Base-by-base conservation (phyloP, 2,329 filamentous ascomycete genomes). In the Gaeumannomyces tritici region DNA sequence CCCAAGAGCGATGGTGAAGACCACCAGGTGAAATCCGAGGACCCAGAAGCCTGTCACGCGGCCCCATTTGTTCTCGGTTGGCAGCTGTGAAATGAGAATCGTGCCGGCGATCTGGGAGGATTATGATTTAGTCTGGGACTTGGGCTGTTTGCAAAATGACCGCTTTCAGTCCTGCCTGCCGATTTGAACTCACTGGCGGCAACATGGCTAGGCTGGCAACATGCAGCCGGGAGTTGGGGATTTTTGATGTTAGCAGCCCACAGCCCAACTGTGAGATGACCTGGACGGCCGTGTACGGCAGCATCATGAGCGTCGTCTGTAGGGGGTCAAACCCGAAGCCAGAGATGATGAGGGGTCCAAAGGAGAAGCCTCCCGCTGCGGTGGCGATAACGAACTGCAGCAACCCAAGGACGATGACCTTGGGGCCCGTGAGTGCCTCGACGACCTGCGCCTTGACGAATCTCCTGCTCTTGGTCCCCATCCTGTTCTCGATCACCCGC, bases 271-370 rank as follows among this genome's bases (percentile, higher is more conserved):
- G 73, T 0, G 81, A 78, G 0, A 83, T 66, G 66, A 85, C 83
- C 64, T 85, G 81, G 0, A 86, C 77, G 0, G 79, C 82, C 26
- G 82, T 83, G 21, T 82, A 83, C 0, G 83, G 83, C 62, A 87
- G 86, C 65, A 85, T 82, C 12, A 86, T 67, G 65, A 66, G 66
- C 62, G 66, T 65, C 12, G 65, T 70, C 63, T 67, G 66, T 28
- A 74, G 66, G 1, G 69, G 66, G 28, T 65, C 66, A 60, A 70
- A 71, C 9, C 72, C 73, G 60, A 75, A 70, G 1, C 68, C 70
- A 60, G 74, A 66, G 61, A 75, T 72, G 62, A 74, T 67, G 60
- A 21, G 51, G 26, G n/a, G 21, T 15, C 24, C n/a, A 24, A 47
- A 57, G 12, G 42, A 62, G 59, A 57, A 65, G 61, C 66, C 62